A percentile compares a stretch with the other conserved stretches of the same genome.
Evolutionary conservation across 192 early-diverging fungal species (phyloP).

Genomic region (Backusella macrospora): DNA sequence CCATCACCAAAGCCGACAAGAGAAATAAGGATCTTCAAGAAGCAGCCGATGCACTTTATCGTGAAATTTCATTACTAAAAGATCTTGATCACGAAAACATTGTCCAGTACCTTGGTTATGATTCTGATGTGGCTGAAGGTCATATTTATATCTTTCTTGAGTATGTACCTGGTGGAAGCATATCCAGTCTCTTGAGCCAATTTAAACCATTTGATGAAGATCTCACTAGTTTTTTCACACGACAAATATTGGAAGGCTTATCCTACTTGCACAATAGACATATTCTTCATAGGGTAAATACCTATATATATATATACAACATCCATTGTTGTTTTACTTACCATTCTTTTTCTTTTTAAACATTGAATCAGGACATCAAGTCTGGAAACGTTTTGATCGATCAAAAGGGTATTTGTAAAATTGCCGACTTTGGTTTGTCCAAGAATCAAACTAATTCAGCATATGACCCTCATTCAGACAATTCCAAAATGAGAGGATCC

Average conservation of each 20-base stretch:
- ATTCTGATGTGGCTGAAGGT: slow-evolving; percentile 18
- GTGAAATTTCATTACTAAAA: slow-evolving; percentile 69
- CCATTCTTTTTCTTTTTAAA: neutral
- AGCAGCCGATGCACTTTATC: slow-evolving; percentile 60
- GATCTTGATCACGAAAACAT: slow-evolving; percentile 88
- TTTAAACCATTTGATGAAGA: slow-evolving; percentile 70
- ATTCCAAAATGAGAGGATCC: slow-evolving; percentile 60
- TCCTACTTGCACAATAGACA: slow-evolving; percentile 80
- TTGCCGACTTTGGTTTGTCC: slow-evolving; percentile 95
- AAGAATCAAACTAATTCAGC: slow-evolving; percentile 57
- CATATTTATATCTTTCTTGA: slow-evolving; percentile 93
- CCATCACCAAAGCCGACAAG: slow-evolving; percentile 46
- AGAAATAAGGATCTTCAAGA: slow-evolving; percentile 43
- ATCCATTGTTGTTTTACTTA: neutral
- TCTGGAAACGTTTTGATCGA: slow-evolving; percentile 80
- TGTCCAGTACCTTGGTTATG: slow-evolving; percentile 86
- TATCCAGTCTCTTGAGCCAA: slow-evolving; percentile 74
- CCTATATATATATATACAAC: neutral
- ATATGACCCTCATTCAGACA: neutral
- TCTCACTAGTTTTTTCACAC: slow-evolving; percentile 68
- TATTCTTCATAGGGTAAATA: slow-evolving; percentile 70
- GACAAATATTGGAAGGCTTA: slow-evolving; percentile 82
- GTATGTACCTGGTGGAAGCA: slow-evolving; percentile 92
- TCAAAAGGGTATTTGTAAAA: slow-evolving; percentile 84
- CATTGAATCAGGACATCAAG: slow-evolving; percentile 67